Base-by-base conservation (phyloP, 495 filamentous ascomycete genomes). In the Barbatosphaeria neglecta region DNA sequence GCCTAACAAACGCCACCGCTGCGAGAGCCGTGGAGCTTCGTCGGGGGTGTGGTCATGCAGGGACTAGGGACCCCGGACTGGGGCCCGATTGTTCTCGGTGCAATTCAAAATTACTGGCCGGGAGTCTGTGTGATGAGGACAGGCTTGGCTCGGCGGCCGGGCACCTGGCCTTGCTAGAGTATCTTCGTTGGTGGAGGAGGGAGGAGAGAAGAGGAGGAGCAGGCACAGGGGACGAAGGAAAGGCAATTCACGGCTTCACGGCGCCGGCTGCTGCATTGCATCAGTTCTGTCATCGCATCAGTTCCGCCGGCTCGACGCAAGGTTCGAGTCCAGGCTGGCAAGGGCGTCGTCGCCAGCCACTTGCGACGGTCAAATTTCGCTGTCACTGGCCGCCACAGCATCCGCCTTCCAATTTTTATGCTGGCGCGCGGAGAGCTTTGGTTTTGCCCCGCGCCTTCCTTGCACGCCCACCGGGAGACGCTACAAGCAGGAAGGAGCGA, bases 1-100 rank as follows among this genome's bases (percentile, higher is more conserved):
- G 50, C 47, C 52, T 63, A 68, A 56, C 55, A 62, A 49, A 62
- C 63, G 65, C 65, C 65, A 68, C 64, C 61, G 63, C 65, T 67
- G 65, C 48, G 52, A 57, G 56, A n/a, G 49, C 53, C 47, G 48
- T 38, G 45, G 54, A 56, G 50, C 50, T 50, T 48, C 52, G 53
- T 52, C 50, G 44, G 50, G 49, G 58, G 59, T 59, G 53, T 47
- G 56, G 48, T 58, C 55, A 67, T 67, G 64, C 64, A 67, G 64
- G 64, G 64, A 59, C 64, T 41, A n/a, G 39, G 39, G 22, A 41
- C 31, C 16, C 13, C 15, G 13, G 31, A 35, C 13, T 35, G 31
- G 31, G 16, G 31, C 31, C 31, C 31, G 31, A 15, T 35, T 35
- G 4, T n/a, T 35, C 31, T 35, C 31, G 31, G 31, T 35, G 31